Base-by-base conservation (phyloP, 306 rosid genomes). In the Malus asiatica region DNA sequence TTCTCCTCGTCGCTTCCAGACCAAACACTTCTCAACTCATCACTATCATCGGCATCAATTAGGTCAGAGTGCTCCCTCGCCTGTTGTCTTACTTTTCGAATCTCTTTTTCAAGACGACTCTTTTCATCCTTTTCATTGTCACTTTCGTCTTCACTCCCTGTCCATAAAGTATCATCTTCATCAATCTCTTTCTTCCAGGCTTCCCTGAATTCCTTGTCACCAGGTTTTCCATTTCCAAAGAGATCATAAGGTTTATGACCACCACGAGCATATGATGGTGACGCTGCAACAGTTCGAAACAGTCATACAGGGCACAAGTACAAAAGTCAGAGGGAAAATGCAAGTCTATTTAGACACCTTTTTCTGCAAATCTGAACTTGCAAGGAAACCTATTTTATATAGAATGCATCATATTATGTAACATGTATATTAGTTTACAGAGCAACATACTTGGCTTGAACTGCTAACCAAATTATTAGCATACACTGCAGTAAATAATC, bases 1-100 rank as follows among this genome's bases (percentile, higher is more conserved):
- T 89, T 93, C 84, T 93, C 98, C 70, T 86, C 96, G 61, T 93
- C 98, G 72, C 93, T 90, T 76, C 87, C 95, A 4, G 96, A 93
- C 95, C 93, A 90, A 40, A 93, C 91, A 79, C 98, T 93, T 80
- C 84, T 77, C 84, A 93, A 76, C 76, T 90, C 98, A 73, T 93
- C 95, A 65, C 95, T 90, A 68, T 90, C 93, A 84, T 90, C 93
- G 0, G 85, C 98, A 84, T 93, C 92, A 62, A 93, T 84, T 63
- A 86, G 79, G 70, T 90, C 86, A 11, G 95, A 82, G 65, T 85
- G 91, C 60, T 89, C 89, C 78, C 84, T 93, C 57, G 96, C 96
- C 83, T 86, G 82, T 55, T 73, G 89, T 76, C 93, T 86, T 35
- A 76, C 88, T 84, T 88, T 89, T 71, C 62, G 80, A 46, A 93